Evolutionary conservation across 805 yeast genomes (phyloP), one percentile per base, ranked within the genome.

Genomic region (Hanseniaspora pseudoguilliermondii): DNA sequence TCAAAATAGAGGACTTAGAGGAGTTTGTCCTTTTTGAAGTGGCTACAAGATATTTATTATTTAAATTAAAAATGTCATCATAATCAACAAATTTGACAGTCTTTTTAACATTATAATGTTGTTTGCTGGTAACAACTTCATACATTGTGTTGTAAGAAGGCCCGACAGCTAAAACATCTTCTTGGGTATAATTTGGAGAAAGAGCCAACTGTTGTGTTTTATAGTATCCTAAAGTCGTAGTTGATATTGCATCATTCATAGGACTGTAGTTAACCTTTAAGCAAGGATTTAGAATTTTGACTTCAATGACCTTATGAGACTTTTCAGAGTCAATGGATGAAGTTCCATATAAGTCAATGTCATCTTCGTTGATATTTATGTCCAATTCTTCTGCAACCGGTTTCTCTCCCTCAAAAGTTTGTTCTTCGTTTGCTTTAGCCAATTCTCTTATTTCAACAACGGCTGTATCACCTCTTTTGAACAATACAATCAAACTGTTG

Each of bases 41-140:
- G 0, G 95, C 84, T 21, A 87, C 75, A 49, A 87, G 70, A 63
- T 77, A 86, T 59, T 75, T 75, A 63, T 80, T 80, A 49, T 72
- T 69, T 32, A 86, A 67, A 43, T 85, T 84, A 95, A 95, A 89
- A 62, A 86, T 75, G 61, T 82, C 79, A 60, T 82, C 79, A 36
- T 84, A 82, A 64, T 81, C 84, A 21, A 83, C 83, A 63, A 85
- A 85, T 58, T 79, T 81, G 54, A 86, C 73, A 2, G 89, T 81
- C 2, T 86, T 79, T 52, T 79, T 77, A 9, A 88, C 77, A 0
- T 65, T 66, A 0, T 95, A 95, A 21, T 53, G 58, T 57, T 81
- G 81, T 15, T 88, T 74, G 3, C 84, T 74, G 6, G 88, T 86
- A 27, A 81, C 76, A 57, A 86, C 75, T 3, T 83, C 74, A 36